These are phyloP conservation scores for Globisporangium viniferum DNA, from an alignment of 352 stramenopile genomes.

Conservation along the genomic window DNA sequence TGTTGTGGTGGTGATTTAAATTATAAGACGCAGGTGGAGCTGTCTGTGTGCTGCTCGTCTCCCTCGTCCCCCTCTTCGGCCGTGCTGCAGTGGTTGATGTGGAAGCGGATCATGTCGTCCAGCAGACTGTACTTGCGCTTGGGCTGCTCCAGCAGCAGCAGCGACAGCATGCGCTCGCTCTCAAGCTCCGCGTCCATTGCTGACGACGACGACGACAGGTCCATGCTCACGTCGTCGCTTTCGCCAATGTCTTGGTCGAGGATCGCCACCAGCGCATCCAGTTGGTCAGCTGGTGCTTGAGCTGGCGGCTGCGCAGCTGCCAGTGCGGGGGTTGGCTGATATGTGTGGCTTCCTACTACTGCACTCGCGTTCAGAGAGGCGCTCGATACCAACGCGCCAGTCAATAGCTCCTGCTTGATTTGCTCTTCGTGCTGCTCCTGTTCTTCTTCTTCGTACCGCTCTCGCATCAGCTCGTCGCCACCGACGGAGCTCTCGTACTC, in stretches of 20 bases:
- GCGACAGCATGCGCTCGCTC: conserved; percentile 6
- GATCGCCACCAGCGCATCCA: conserved; percentile 40
- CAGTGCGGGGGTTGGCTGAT: not conserved
- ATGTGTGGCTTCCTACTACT: not conserved
- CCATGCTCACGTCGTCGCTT: not conserved
- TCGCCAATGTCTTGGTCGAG: conserved; percentile 25
- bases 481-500: conserved; percentile 30
- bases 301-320: not conserved
- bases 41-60: not conserved
- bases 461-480: conserved; percentile 18
- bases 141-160: conserved; percentile 14
- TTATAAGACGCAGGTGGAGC: not conserved
- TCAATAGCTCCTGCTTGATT: not conserved
- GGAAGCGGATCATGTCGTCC: conserved; percentile 48
- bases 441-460: conserved; percentile 10
- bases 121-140: conserved; percentile 25
- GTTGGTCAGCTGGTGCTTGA: conserved; percentile 17
- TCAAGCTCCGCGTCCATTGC: not conserved
- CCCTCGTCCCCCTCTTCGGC: not conserved
- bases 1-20: not conserved
- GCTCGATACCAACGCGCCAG: not conserved
- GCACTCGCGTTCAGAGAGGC: not conserved
- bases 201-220: not conserved
- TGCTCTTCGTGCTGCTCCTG: not conserved
- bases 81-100: conserved; percentile 26